These are phyloP conservation scores for Trypanosoma melophagium DNA, from an alignment of 208 protist genomes.

Conservation along the genomic window DNA sequence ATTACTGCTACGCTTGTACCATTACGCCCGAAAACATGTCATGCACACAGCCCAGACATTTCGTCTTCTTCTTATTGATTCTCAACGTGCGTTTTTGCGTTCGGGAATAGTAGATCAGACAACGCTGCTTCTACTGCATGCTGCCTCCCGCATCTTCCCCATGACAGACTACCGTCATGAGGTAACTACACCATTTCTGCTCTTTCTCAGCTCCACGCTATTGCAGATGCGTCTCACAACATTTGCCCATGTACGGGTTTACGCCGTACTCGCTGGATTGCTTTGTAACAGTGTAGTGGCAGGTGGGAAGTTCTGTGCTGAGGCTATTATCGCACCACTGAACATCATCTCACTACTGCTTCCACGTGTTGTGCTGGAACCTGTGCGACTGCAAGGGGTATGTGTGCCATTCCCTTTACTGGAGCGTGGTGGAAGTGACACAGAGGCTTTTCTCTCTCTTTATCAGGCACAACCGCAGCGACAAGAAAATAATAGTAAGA, in stretches of 20 bases:
- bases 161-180: conserved; percentile 79
- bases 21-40: conserved; percentile 50
- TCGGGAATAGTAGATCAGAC: conserved; percentile 35
- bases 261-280: conserved; percentile 47
- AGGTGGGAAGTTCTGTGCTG: conserved; percentile 52
- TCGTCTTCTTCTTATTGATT: conserved; percentile 72
- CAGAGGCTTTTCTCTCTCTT: conserved; percentile 23
- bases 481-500: neutral
- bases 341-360: conserved; percentile 80
- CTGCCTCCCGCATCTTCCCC: conserved; percentile 69
- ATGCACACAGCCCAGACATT: conserved; percentile 67
- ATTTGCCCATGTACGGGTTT: conserved; percentile 44
- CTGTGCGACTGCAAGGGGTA: conserved; percentile 55
- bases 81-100: conserved; percentile 59
- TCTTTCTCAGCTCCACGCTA: conserved; percentile 69
- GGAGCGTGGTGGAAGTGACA: conserved; percentile 34
- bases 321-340: conserved; percentile 60
- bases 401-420: conserved; percentile 63
- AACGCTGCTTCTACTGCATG: conserved; percentile 62
- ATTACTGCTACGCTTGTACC: conserved; percentile 50
- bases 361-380: conserved; percentile 49
- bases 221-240: conserved; percentile 64
- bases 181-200: conserved; percentile 69
- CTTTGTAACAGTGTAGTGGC: conserved; percentile 38
- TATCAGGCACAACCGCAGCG: neutral